Conservation (phyloP, 257 asterid species). For the Knoxia roxburghii region DNA sequence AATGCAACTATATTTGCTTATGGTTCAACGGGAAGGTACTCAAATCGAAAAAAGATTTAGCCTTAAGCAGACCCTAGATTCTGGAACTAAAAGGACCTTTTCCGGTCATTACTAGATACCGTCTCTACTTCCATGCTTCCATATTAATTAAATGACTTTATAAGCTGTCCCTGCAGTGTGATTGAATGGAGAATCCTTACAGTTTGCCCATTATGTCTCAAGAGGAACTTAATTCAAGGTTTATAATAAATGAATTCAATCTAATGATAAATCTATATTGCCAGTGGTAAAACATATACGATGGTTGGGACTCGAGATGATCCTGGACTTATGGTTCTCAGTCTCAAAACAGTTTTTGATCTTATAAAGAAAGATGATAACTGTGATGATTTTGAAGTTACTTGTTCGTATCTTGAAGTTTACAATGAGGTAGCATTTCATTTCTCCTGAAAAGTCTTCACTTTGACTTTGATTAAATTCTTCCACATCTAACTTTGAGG, state of each 20-base stretch:
- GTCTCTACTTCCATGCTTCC: too few relatives aligned
- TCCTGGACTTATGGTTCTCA: constrained; percentile 97
- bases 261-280: constrained; percentile 13
- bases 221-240: background rate
- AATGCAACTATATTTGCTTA: constrained; percentile 97
- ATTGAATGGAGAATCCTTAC: background rate
- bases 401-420: constrained; percentile 95
- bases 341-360: constrained; percentile 78
- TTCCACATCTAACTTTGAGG: constrained; percentile 19
- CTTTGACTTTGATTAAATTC: background rate
- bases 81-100: background rate
- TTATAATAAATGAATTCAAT: background rate
- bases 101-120: background rate
- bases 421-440: constrained; percentile 73
- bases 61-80: background rate
- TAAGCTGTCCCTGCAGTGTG: background rate
- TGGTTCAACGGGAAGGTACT: constrained; percentile 95
- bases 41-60: constrained; percentile 1
- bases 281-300: constrained; percentile 94
- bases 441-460: constrained; percentile 6
- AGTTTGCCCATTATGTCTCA: background rate
- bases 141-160: background rate
- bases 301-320: constrained; percentile 92
- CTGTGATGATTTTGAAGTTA: constrained; percentile 66
- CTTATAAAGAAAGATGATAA: constrained; percentile 60